Base-by-base conservation (phyloP, 2,329 filamentous ascomycete species). In the Acrocalymma vagum region DNA sequence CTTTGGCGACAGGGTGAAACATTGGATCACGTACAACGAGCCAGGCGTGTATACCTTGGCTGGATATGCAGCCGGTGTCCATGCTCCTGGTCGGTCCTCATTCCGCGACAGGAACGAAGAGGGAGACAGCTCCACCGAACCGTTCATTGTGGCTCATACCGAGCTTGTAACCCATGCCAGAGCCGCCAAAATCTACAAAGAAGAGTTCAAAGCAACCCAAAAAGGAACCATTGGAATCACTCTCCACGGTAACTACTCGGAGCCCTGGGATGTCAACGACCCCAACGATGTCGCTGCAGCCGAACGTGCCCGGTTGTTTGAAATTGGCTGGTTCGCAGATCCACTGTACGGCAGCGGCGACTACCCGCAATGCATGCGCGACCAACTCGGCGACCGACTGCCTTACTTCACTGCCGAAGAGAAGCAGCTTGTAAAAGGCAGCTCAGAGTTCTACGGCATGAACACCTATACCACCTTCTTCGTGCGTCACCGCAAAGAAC, bases 381-480 rank as follows among this genome's bases (percentile, higher is more conserved):
- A 33, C 4, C 50, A 53, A 20, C 40, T 73, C 1, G 71, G 68
- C 6, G 65, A 70, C 25, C 52, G 70, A 9, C 53, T 74, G 8
- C 71, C 70, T 0, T 45, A 42, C 0, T 74, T 74, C 35, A 74
- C 71, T 0, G 57, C 62, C 10, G 70, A 72, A 39, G 72, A 74
- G 48, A 67, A 64, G 38, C 58, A 45, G n/a, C 55, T 74, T 6
- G 56, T 74, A 5, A 60, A 31, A 23, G 46, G 46, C 5, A 48
- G 43, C 23, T 35, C 31, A 5, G 50, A 53, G 11, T 63, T 65
- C 16, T 74, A 74, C 34, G 72, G 72, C 20, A 74, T 74, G 69
- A 74, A 75, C 49, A 72, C 69, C 10, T 75, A 75, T 53, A 71
- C 70, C 1, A 64, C 70, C 0, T 73, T 72, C 28, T 74, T 63